Base-by-base conservation (phyloP, 306 rosid genomes). In the Trifolium pratense region DNA sequence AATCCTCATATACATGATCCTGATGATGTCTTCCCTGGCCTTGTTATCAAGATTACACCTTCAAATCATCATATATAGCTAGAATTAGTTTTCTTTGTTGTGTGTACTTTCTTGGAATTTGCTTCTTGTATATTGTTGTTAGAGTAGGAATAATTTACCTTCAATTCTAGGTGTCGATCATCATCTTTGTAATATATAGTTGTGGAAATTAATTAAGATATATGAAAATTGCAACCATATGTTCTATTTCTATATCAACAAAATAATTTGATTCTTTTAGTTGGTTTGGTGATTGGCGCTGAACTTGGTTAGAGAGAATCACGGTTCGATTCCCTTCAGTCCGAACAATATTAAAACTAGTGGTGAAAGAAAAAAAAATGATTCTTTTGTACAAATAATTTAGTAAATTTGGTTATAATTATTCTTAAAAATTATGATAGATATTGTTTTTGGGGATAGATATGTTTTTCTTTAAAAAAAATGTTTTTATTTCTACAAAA, bases 1-100 rank as follows among this genome's bases (percentile, higher is more conserved):
- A 87, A 87, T 57, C 88, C 90, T 59, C 90, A 87, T 67, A 84
- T 87, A 7, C 83, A 87, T 70, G 90, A 87, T 20, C 84, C 80
- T 31, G 84, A 80, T 62, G 84, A 80, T 75, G 84, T 80, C 29
- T 80, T 68, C 69, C 80, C 80, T 61, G 84, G 84, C 63, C 77
- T 80, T 7, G 77, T 80, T 53, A 68, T 80, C 76, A 66, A 45
- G 78, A 73, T 74, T 37, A 74, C 52, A 25, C 76, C 72, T 45
- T 29, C 55, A 14, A 6, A 11, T 25, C 61, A 40, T 51, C 56
- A 55, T 65, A 7, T 9, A 37, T 42, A 48, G 20, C 49, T 31
- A 62, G 60, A 62, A 4, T 6, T 7, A 4, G 0, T n/a, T 7
- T 0, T 59, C 10, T 26, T 2, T 58, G 15, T 42, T 10, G 8